Conservation (phyloP, 139 green algal genomes). For the Chlamydomonas schloesseri region DNA sequence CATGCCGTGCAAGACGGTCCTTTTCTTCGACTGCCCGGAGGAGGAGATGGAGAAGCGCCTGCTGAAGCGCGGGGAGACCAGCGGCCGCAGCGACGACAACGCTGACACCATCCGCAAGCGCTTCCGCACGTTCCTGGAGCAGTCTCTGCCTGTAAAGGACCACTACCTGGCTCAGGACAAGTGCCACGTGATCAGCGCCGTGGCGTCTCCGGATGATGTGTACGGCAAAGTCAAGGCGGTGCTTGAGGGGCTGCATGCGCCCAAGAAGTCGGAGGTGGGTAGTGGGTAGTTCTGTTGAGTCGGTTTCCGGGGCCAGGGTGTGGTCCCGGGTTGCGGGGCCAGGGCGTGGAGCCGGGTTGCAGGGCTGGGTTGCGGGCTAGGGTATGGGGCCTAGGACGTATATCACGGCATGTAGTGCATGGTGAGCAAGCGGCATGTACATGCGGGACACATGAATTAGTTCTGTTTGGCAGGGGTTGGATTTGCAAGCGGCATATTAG, state of each 20-base stretch:
- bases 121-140: slow-evolving; percentile 90
- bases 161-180: slow-evolving; percentile 84
- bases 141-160: slow-evolving; percentile 87
- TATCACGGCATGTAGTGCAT: too few species aligned
- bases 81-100: slow-evolving; percentile 78
- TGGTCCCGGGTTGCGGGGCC: neutral
- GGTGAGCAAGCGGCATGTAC: too few species aligned
- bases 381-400: too few species aligned
- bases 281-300: neutral
- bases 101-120: slow-evolving; percentile 92
- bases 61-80: slow-evolving; percentile 64
- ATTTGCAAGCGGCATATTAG: too few species aligned
- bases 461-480: too few species aligned
- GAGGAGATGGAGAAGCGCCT: slow-evolving; percentile 66
- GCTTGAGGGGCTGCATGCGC: neutral
- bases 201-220: neutral
- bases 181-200: slow-evolving; percentile 60
- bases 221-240: slow-evolving; percentile 11
- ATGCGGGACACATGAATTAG: too few species aligned
- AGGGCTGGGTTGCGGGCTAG: neutral
- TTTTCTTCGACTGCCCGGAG: slow-evolving; percentile 60
- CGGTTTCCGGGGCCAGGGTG: neutral
- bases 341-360: too few species aligned
- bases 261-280: neutral
- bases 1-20: slow-evolving; percentile 41